A percentile compares a stretch with the other conserved stretches of the same genome.
phyloP scores from a whole-genome alignment of 116 monocot species.

The Dioscorea cayenensis region DNA sequence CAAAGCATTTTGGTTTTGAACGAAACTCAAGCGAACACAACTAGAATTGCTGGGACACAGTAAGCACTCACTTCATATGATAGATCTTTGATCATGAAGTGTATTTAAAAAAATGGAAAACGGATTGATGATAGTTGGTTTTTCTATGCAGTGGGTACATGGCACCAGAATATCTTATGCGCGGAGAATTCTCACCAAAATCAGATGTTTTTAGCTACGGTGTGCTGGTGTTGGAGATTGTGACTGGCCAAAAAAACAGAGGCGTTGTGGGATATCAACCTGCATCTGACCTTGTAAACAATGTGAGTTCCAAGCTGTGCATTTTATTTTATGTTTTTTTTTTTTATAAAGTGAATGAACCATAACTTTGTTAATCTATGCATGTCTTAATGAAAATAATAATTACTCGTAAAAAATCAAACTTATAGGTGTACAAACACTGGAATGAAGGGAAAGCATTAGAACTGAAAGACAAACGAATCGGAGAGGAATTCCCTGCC shows the following conservation, averaged over 20 bases:
- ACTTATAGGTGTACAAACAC: not conserved
- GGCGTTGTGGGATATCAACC: not conserved
- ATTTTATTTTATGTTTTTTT: too few relatives aligned
- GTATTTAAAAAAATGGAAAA: too few relatives aligned
- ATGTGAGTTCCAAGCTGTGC: not conserved
- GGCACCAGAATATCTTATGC: slow-evolving; percentile 7
- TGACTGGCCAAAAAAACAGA: not conserved
- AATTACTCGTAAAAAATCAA: not conserved
- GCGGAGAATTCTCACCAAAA: slow-evolving; percentile 4
- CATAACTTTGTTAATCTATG: too few relatives aligned
- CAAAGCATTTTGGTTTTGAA: not conserved
- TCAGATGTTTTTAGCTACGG: slow-evolving; percentile 9
- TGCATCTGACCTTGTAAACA: not conserved
- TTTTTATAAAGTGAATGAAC: too few relatives aligned
- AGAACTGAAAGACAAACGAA: not conserved
- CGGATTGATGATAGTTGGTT: not conserved
- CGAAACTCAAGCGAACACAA: not conserved
- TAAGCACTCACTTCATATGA: not conserved
- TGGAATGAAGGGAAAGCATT: not conserved
- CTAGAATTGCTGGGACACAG: not conserved
- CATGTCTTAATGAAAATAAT: not conserved
- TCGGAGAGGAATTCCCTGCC: not conserved
- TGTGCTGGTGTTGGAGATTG: slow-evolving; percentile 4
- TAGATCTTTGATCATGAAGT: not conserved
- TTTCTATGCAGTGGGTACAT: slow-evolving; percentile 5